Conservation (phyloP, 805 yeast species). For the Sugiyamaella lignohabitans region DNA sequence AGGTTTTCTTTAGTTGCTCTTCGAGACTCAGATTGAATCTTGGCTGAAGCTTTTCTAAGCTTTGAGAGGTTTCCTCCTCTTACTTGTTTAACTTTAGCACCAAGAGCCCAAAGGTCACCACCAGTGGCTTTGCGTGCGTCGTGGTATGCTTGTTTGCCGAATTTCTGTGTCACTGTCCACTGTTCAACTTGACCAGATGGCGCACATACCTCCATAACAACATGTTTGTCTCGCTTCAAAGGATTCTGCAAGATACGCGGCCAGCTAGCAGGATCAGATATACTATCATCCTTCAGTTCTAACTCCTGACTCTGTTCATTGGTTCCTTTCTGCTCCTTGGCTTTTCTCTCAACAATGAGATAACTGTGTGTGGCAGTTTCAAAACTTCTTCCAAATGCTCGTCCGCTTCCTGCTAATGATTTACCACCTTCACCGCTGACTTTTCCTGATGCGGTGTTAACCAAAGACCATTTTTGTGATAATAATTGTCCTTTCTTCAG, state of each 20-base stretch:
- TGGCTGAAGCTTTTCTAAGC: slow-evolving; percentile 5
- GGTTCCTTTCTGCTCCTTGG: slow-evolving; percentile 26
- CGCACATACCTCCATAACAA: slow-evolving; percentile 70
- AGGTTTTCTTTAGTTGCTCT: background rate
- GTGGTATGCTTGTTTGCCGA: slow-evolving; percentile 67
- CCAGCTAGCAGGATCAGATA: slow-evolving; percentile 40
- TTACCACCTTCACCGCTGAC: slow-evolving; percentile 47
- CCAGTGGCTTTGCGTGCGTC: slow-evolving; percentile 82
- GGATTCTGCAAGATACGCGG: slow-evolving; percentile 69
- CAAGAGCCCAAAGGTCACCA: slow-evolving; percentile 85
- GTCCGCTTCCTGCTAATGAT: slow-evolving; percentile 63
- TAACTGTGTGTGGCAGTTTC: slow-evolving; percentile 73
- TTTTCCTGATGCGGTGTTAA: slow-evolving; percentile 38
- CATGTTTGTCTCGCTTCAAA: slow-evolving; percentile 73
- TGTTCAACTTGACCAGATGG: slow-evolving; percentile 74
- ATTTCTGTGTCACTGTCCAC: slow-evolving; percentile 80
- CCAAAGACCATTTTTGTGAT: slow-evolving; percentile 59
- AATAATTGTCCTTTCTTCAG: slow-evolving; percentile 74
- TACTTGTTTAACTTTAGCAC: slow-evolving; percentile 45
- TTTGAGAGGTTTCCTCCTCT: slow-evolving; percentile 27
- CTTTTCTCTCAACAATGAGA: slow-evolving; percentile 60
- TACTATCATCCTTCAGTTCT: too few species aligned
- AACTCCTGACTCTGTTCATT: slow-evolving; percentile 25
- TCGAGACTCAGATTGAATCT: slow-evolving; percentile 1
- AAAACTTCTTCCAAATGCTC: slow-evolving; percentile 62